These are phyloP conservation scores for Tylopilus orsonianus DNA, from an alignment of 1,284 basidiomycete species.

Conservation along the genomic window DNA sequence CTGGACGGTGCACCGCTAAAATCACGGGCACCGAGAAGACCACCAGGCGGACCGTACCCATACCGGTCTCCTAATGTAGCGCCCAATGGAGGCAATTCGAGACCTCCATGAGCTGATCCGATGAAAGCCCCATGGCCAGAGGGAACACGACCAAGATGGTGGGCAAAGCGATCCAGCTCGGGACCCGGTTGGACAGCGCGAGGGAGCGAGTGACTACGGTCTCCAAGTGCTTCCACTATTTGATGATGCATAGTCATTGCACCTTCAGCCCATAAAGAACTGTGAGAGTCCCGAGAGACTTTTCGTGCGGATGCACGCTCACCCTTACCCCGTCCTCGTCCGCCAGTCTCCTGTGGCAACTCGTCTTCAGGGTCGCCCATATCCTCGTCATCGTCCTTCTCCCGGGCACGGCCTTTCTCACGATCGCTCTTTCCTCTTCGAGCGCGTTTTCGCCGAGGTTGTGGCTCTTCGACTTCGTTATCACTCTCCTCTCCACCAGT, in stretches of 20 bases:
- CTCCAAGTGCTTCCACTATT: constrained; percentile 36
- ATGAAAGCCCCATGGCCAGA: constrained; percentile 36
- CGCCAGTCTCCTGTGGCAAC: constrained; percentile 26
- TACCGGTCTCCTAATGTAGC: constrained; percentile 41
- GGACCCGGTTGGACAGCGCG: constrained; percentile 31
- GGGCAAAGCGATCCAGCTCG: constrained; percentile 35
- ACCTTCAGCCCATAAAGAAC: constrained; percentile 37
- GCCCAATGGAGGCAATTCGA: constrained; percentile 60
- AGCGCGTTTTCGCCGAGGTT: constrained; percentile 55
- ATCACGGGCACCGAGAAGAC: constrained; percentile 34
- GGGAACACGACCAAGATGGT: constrained; percentile 36
- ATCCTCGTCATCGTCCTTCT: constrained; percentile 53
- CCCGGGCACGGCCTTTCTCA: constrained; percentile 36
- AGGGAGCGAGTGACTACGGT: constrained; percentile 36
- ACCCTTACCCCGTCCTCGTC: constrained; percentile 34
- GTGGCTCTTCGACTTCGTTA: constrained; percentile 46
- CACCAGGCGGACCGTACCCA: constrained; percentile 34
- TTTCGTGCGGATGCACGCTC: constrained; percentile 38
- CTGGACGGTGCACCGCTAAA: constrained; percentile 40
- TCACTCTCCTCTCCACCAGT: constrained; percentile 57
- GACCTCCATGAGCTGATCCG: constrained; percentile 44
- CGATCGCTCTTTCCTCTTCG: constrained; percentile 43
- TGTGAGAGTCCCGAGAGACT: constrained; percentile 38
- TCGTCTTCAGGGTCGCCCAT: constrained; percentile 44
- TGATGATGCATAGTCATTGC: constrained; percentile 36